Evolutionary conservation across 257 asterid species (phyloP).

Genomic region (Striga asiatica): DNA sequence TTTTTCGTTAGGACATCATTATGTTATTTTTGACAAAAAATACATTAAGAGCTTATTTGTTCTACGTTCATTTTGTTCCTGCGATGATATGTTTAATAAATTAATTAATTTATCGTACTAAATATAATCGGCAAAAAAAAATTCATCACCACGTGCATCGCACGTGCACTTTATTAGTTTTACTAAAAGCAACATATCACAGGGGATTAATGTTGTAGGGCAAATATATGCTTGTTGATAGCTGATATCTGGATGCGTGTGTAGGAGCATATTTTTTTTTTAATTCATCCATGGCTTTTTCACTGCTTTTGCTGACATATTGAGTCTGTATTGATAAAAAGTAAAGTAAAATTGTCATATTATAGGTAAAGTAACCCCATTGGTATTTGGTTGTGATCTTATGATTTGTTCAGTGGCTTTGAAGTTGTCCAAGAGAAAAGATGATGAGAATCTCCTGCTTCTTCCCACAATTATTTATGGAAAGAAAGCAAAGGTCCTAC

Average conservation of each 20-base stretch:
- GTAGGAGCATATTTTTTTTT: not conserved
- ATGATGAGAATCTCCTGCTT: conserved; percentile 76
- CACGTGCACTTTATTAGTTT: too few species aligned
- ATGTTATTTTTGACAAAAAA: too few species aligned
- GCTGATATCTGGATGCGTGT: not conserved
- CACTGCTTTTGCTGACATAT: not conserved
- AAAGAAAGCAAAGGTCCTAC: conserved; percentile 70
- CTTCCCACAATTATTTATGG: conserved; percentile 85
- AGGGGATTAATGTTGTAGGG: not conserved
- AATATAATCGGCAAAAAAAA: too few species aligned
- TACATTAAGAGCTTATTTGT: too few species aligned
- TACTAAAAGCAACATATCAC: not conserved
- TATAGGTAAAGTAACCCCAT: conserved; percentile 7
- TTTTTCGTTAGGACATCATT: too few species aligned
- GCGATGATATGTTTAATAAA: too few species aligned
- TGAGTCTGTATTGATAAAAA: not conserved
- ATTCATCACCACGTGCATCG: too few species aligned
- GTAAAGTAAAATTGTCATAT: not conserved
- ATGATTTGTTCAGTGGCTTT: conserved; percentile 64
- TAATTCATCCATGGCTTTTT: conserved; percentile 8
- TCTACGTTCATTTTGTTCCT: too few species aligned
- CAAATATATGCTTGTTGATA: conserved; percentile 1
- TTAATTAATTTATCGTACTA: too few species aligned
- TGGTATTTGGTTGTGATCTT: conserved; percentile 4
- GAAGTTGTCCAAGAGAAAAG: conserved; percentile 85